Base-by-base conservation (phyloP, 371 early-diverging fungal genomes). In the Rhizopus microsporus region DNA sequence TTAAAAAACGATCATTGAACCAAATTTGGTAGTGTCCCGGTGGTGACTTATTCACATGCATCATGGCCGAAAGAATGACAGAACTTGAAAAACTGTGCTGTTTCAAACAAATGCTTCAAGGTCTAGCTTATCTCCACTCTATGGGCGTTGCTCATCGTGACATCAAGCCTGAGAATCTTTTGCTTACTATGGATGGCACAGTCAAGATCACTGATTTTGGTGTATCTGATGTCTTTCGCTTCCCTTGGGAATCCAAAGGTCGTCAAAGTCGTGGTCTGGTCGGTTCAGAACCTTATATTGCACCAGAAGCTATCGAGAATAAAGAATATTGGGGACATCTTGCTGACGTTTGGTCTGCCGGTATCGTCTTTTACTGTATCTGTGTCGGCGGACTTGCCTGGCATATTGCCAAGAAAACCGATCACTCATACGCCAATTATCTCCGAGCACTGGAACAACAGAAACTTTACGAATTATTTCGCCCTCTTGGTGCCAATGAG, bases 171-270 rank as follows among this genome's bases (percentile, higher is more conserved):
- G 93, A 99, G 73, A 99, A 99, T 75, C 70, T 99, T 45, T 73
- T 99, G 12, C 64, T 99, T 51, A 93, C 95, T 46, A 75, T 71
- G 12, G 80, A 83, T 33, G 86, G 89, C 51, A 84, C 83, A 29
- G 63, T 98, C 53, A 99, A 99, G 74, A 96, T 98, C 66, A 94
- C 96, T 16, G 98, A 99, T 75, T 99, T 97, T 86, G 96, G 98
- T 38, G 94, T 95, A 9, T 90, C 95, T 7, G 93, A 93, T 55
- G 95, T 98, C 2, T 96, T 95, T 74, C 81, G 92, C 46, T 89
- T 85, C 54, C 81, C 86, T 40, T 94, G 93, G 88, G 92, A 93
- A 67, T 75, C 74, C 17, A 66, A 70, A 42, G 66, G 84, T 33
- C 89, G 88, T 69, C 70, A 78, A 55, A 93, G 93, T 51, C 78